Base-by-base conservation (phyloP, 2,329 filamentous ascomycete genomes). In the Aspergillus sp. region DNA sequence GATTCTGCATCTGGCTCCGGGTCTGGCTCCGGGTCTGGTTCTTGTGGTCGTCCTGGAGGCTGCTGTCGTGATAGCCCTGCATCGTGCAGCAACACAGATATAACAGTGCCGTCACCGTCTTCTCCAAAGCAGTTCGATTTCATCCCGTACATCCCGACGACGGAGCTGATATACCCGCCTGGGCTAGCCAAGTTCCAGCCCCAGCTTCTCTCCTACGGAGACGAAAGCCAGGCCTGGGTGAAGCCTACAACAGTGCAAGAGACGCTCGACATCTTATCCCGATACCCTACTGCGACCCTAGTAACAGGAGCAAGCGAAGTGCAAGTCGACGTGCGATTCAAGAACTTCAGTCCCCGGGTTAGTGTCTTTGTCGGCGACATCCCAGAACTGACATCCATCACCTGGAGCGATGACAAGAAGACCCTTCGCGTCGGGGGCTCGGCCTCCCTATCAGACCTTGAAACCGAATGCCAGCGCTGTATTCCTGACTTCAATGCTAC, bases 241-340 rank as follows among this genome's bases (percentile, higher is more conserved):
- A 84, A 92, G 9, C 91, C 91, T 0, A 86, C 89, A 23, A 95
- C 89, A 0, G 70, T 96, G 11, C 79, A 89, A 17, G 90, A 96
- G 70, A 79, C 96, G 3, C 81, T 96, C 4, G 87, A 93, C 68
- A 93, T 96, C 75, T 95, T 96, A 77, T 86, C 81, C 60, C 85
- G 82, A 91, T 90, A 91, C 64, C 93, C 93, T 0, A 86, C 87
- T 24, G 91, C 93, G 4, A 99, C 98, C 75, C 86, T 99, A 60
- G 96, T 99, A 60, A 93, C 92, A 49, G 95, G 95, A 60, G 96
- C 92, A 72, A 96, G 93, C 2, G 95, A 99, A 75, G 98, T 93
- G 0, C 95, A 98, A 75, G 98, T 99, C 59, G 95, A 99, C 76
- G 90, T 96, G 78, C 97, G 96, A 76, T 98, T 99, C 84, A 98